Conservation (phyloP, 805 yeast genomes). For the Scheffersomyces coipomensis region DNA sequence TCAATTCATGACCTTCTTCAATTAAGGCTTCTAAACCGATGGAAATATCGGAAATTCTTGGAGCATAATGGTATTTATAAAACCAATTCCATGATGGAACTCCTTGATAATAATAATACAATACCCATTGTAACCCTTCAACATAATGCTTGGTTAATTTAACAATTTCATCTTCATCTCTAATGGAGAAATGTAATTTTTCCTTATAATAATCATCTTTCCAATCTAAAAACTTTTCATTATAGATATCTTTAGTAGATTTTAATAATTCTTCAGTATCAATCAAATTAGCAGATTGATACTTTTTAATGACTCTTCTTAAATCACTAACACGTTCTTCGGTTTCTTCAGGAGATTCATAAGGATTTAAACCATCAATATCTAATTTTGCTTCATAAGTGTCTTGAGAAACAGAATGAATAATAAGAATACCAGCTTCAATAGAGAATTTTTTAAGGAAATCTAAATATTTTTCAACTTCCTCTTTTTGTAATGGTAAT, state of each 20-base stretch:
- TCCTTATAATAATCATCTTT: slow-evolving; percentile 79
- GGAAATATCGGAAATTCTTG: slow-evolving; percentile 84
- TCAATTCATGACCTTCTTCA: slow-evolving; percentile 19
- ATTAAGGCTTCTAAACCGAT: slow-evolving; percentile 63
- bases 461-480: slow-evolving; percentile 49
- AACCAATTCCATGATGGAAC: slow-evolving; percentile 97
- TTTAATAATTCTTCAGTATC: slow-evolving; percentile 56
- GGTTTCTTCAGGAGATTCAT: slow-evolving; percentile 66
- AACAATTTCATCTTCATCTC: slow-evolving; percentile 57
- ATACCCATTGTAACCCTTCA: slow-evolving; percentile 97
- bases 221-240: slow-evolving; percentile 75
- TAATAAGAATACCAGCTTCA: slow-evolving; percentile 64
- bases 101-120: slow-evolving; percentile 86
- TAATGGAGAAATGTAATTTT: slow-evolving; percentile 70
- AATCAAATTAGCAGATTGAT: slow-evolving; percentile 61
- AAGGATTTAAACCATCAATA: slow-evolving; percentile 69
- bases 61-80: slow-evolving; percentile 86
- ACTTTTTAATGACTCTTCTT: slow-evolving; percentile 57
- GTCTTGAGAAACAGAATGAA: slow-evolving; percentile 59
- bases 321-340: slow-evolving; percentile 49
- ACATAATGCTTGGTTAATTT: slow-evolving; percentile 76
- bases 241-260: slow-evolving; percentile 58
- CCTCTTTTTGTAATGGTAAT: slow-evolving; percentile 44
- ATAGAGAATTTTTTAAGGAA: slow-evolving; percentile 64
- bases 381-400: slow-evolving; percentile 62